Evolutionary conservation across 2,329 filamentous ascomycete species (phyloP), one percentile per base, ranked within the genome.

Genomic region (Colletotrichum sp.): DNA sequence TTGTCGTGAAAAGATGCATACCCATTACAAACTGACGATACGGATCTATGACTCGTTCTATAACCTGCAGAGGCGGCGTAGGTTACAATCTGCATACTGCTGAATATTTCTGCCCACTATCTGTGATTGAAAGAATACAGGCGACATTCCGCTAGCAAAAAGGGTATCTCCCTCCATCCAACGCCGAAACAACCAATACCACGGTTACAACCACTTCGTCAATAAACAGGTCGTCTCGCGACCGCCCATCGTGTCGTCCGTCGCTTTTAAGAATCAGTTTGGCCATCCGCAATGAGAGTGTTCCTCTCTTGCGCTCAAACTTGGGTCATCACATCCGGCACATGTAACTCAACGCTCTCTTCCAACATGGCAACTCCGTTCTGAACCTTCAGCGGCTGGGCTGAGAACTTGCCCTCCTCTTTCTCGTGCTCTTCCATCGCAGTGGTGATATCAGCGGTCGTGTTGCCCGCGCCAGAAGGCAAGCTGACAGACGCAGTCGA

Each of bases 301-400:
- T 21, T 48, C 18, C 8, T 24, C 60, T 55, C 6, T 1, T 24
- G n/a, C 55, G 13, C 18, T 77, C 13, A 83, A 18, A 77, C 76
- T 43, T 83, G 79, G 26, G 84, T 86, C 52, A 89, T 80, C 24
- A 89, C 77, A 79, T 90, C 88, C 4, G 87, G 83, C 34, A 86
- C 80, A 21, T 88, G 86, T 36, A 85, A 82, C 76, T 87, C 87
- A 18, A 91, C 86, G 59, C 87, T 89, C 80, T 92, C 90, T 79
- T 93, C 90, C 4, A 88, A 88, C 30, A 93, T 81, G 2, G 90
- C 90, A 6, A 92, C 84, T 3, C 90, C 91, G 18, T 87, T 85
- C 6, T 85, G 83, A 2, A 91, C 87, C 34, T 88, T 85, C 3
- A 90, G 80, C 55, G 86, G 84, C 28, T 86, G 84, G 43, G 84